phyloP scores from a whole-genome alignment of 805 yeast species.

The Yarrowia divulgata region DNA sequence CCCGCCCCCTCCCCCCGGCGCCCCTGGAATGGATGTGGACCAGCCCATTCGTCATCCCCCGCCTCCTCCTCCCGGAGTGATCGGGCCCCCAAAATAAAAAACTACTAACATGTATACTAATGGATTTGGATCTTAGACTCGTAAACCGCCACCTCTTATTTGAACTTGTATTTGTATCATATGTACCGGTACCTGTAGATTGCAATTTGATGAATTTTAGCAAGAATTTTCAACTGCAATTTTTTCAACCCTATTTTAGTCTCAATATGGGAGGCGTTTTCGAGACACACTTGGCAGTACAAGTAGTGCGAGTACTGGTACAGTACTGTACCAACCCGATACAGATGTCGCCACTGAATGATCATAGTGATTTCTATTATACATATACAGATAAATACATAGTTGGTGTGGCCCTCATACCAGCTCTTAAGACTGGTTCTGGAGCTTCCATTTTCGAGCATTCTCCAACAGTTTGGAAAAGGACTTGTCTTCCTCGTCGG shows the following conservation, averaged over 20 bases:
- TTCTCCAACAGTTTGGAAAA: conserved; percentile 54
- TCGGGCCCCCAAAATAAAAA: conserved; percentile 40
- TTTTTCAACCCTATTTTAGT: background rate
- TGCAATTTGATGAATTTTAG: background rate
- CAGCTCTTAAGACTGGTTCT: conserved; percentile 17
- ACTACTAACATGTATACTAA: conserved; percentile 39
- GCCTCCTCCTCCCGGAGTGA: conserved; percentile 40
- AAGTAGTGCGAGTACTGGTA: background rate
- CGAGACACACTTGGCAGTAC: no score
- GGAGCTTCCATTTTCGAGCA: conserved; percentile 59
- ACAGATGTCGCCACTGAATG: no score
- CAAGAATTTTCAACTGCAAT: background rate
- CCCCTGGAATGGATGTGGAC: conserved; percentile 40
- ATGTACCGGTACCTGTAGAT: no score
- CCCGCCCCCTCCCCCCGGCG: conserved; percentile 42
- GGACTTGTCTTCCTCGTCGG: conserved; percentile 54
- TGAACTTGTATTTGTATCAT: background rate
- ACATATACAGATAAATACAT: conserved; percentile 33
- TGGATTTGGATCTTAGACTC: conserved; percentile 39
- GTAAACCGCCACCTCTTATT: background rate
- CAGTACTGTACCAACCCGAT: background rate
- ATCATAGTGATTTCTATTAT: background rate
- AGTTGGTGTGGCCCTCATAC: background rate
- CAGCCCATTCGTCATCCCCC: conserved; percentile 39
- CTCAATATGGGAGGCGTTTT: no score